phyloP scores from a whole-genome alignment of 768 basidiomycete species.

The Steccherinum ochraceum region DNA sequence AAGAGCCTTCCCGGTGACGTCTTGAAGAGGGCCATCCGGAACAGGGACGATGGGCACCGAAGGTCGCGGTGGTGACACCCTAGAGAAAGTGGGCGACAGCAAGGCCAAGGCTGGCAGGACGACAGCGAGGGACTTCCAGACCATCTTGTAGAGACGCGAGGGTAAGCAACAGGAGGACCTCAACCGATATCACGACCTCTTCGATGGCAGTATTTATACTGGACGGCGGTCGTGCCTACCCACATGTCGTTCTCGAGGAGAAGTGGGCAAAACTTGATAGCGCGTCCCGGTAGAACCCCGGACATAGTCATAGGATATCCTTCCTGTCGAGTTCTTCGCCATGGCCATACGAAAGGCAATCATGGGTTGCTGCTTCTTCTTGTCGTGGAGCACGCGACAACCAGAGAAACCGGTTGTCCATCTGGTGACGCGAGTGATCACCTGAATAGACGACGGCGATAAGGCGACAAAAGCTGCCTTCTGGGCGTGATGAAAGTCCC shows the following conservation, averaged over 20 bases:
- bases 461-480: not conserved
- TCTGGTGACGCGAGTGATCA: too few relatives aligned
- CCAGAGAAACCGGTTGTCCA: too few relatives aligned
- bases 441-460: not conserved
- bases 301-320: not conserved
- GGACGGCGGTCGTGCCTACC: not conserved
- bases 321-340: too few relatives aligned
- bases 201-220: too few relatives aligned
- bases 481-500: too few relatives aligned
- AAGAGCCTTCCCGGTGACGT: slow-evolving; percentile 20
- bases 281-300: not conserved
- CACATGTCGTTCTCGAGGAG: not conserved
- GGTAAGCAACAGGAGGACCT: too few relatives aligned
- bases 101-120: not conserved
- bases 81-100: not conserved
- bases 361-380: not conserved
- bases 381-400: too few relatives aligned
- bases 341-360: too few relatives aligned
- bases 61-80: slow-evolving; percentile 9
- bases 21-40: slow-evolving; percentile 16
- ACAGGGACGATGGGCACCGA: slow-evolving; percentile 13
- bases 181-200: too few relatives aligned
- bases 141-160: not conserved
- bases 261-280: not conserved
- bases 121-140: not conserved